A percentile compares a stretch with the other conserved stretches of the same genome.
phyloP scores from a whole-genome alignment of 2,329 filamentous ascomycete species.

The Monilinia aucupariae region DNA sequence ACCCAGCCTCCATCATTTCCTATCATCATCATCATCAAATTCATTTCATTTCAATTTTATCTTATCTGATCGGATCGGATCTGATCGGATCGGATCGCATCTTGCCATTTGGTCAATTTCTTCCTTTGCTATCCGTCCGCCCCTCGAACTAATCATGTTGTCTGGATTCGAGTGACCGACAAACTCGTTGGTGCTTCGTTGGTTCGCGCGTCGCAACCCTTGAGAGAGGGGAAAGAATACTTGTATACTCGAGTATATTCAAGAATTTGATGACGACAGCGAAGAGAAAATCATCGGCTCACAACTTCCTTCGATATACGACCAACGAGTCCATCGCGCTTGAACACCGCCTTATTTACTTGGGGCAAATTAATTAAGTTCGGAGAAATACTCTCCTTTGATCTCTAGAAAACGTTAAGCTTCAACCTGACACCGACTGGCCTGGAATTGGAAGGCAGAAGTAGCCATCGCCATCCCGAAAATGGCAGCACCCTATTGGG shows the following conservation, averaged over 20 bases:
- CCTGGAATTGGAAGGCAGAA: background rate
- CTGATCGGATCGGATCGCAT: too few species aligned
- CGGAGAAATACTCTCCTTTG: too few species aligned
- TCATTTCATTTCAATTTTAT: background rate
- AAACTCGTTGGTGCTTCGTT: constrained; percentile 13
- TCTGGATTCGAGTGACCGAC: too few species aligned
- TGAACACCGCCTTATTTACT: background rate
- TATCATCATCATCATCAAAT: background rate
- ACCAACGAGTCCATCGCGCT: too few species aligned
- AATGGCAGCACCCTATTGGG: constrained; percentile 45
- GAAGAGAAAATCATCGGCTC: constrained; percentile 20
- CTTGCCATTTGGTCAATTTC: constrained; percentile 6
- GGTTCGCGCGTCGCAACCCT: constrained; percentile 20
- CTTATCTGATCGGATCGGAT: background rate
- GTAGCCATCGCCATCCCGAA: background rate
- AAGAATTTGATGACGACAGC: constrained; percentile 19
- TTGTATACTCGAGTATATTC: background rate
- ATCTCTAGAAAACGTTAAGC: background rate
- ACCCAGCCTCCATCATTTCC: constrained; percentile 16
- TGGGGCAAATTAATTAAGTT: background rate
- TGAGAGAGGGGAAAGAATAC: constrained; percentile 11
- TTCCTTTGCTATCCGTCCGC: constrained; percentile 14
- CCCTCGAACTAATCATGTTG: too few species aligned
- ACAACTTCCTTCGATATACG: background rate
- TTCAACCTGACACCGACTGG: constrained; percentile 6